These are phyloP conservation scores for Neurospora sp. DNA, from an alignment of 495 filamentous ascomycete species.

Conservation along the genomic window DNA sequence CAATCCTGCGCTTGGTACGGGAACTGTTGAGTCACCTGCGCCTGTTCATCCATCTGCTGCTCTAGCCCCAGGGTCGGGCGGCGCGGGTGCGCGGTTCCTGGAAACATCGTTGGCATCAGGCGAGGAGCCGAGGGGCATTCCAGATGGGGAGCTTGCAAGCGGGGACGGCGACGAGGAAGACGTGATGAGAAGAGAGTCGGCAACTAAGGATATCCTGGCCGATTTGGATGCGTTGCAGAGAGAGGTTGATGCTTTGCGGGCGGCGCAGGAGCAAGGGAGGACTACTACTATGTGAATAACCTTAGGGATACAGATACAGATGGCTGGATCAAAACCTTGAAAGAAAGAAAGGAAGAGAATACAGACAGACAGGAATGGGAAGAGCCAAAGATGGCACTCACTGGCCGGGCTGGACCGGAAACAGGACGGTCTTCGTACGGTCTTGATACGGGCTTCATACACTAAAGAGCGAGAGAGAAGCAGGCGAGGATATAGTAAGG, in stretches of 20 bases:
- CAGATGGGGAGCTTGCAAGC: neutral
- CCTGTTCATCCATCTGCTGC: slow-evolving; percentile 12
- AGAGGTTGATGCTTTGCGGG: slow-evolving; percentile 62
- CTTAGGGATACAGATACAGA: neutral
- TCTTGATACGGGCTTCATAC: neutral
- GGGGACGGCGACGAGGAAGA: neutral
- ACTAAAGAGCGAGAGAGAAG: neutral
- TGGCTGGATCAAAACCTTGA: neutral
- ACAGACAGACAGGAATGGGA: neutral
- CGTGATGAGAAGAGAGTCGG: neutral
- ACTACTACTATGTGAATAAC: neutral
- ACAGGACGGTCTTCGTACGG: neutral
- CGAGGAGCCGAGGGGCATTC: slow-evolving; percentile 8
- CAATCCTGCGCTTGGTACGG: neutral
- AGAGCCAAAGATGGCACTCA: neutral
- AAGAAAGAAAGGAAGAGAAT: neutral
- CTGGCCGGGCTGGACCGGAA: neutral
- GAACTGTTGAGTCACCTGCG: neutral
- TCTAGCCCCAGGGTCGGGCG: neutral
- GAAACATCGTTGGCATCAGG: slow-evolving; percentile 1
- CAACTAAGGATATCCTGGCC: slow-evolving; percentile 49
- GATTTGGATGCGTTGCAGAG: slow-evolving; percentile 57
- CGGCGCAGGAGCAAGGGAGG: neutral
- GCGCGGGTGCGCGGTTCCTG: slow-evolving; percentile 7
- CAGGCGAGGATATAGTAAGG: neutral